Evolutionary conservation across 2,329 filamentous ascomycete species (phyloP), one percentile per base, ranked within the genome.

Genomic region (Curvularia eragrostidis): DNA sequence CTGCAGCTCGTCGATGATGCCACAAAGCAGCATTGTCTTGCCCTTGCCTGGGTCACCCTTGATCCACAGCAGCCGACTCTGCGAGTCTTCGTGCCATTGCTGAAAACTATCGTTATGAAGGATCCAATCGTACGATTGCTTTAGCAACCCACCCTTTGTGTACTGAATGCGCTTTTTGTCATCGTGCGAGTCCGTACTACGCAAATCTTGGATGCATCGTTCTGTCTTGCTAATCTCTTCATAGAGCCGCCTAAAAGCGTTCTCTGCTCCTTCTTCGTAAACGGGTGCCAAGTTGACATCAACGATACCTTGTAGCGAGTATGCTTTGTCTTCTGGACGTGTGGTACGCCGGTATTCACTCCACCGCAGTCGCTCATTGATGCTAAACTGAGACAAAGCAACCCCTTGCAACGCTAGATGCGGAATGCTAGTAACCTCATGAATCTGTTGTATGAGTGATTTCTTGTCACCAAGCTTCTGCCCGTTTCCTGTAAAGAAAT

Each of bases 21-120:
- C 34, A 12, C 34, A 48, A 5, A 48, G 47, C 7, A 48, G 32
- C 23, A 48, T 48, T 15, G 30, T 48, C 36, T 50, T 50, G 34
- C 34, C 34, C 12, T 50, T 50, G 7, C 48, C 30, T 7, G 28
- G 32, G 10, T 51, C 36, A 3, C 24, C n/a, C 18, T 43, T 32
- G 1, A 51, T 12, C 47, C 23, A 48, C 15, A 48, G 15, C 15
- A 48, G 30, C 8, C 15, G 19, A 12, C 19, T 48, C 5, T 48
- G 18, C 18, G 26, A 10, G 19, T 52, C 28, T 0, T 44, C 5
- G 18, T 36, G 46, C 58, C 50, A 57, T 38, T 48, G 21, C 19
- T 47, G 46, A 30, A 52, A 61, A 28, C 26, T 28, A 28, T 28
- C 26, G 8, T 28, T 28, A 5, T 28, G 26, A 28, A 28, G 26